A percentile compares a stretch with the other conserved stretches of the same genome.
Evolutionary conservation across 2,329 filamentous ascomycete species (phyloP).

Genomic region (Aspergillus clavatus): DNA sequence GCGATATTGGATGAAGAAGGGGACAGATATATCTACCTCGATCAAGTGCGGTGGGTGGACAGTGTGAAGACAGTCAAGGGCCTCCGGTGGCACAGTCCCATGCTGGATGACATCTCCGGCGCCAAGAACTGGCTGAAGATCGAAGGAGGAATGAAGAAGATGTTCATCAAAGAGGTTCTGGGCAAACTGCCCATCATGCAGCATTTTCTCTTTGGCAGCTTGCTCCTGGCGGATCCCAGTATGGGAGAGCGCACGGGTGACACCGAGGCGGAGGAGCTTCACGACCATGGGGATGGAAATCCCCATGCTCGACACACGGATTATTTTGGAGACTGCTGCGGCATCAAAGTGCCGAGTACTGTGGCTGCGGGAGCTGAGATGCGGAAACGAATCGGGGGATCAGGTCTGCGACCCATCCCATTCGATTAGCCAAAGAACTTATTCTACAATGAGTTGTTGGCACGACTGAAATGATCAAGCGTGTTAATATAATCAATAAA

Average conservation of each 20-base stretch:
- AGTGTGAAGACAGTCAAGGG: conserved; percentile 94
- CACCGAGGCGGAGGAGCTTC: conserved; percentile 51
- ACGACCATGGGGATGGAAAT: conserved; percentile 63
- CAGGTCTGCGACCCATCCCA: conserved; percentile 57
- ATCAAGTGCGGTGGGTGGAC: conserved; percentile 91
- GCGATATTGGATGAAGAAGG: conserved; percentile 82
- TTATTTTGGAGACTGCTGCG: conserved; percentile 92
- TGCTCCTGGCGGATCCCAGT: conserved; percentile 72
- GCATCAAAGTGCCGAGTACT: conserved; percentile 93
- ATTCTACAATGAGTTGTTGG: background rate
- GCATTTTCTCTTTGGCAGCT: conserved; percentile 87
- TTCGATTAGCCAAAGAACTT: conserved; percentile 36
- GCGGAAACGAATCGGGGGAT: conserved; percentile 65
- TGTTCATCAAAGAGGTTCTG: conserved; percentile 92
- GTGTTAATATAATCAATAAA: background rate
- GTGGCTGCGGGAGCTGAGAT: conserved; percentile 86
- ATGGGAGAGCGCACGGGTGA: conserved; percentile 58
- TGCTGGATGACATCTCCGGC: conserved; percentile 95
- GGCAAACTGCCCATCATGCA: conserved; percentile 97
- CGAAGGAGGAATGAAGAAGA: conserved; percentile 89
- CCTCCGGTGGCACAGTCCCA: conserved; percentile 91
- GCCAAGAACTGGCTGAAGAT: conserved; percentile 89
- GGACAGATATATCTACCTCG: conserved; percentile 80
- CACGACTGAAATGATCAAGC: background rate
- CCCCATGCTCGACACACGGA: conserved; percentile 53